Evolutionary conservation across 73 alveolate species (phyloP).

Genomic region (Tetrahymena malaccensis): DNA sequence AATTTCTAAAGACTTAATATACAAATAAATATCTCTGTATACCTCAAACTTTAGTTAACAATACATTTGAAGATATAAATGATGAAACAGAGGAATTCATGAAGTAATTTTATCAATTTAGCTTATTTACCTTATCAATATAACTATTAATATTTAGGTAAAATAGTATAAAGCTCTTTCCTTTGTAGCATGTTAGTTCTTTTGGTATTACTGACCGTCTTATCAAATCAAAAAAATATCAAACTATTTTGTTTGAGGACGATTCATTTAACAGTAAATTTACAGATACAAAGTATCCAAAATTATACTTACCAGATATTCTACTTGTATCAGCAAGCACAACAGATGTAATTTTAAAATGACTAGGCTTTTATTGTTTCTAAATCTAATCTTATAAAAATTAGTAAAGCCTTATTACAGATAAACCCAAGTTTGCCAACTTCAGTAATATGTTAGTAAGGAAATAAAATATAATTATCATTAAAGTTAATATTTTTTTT

Average conservation of each 20-base stretch:
- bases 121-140: neutral
- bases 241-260: neutral
- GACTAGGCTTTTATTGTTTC: neutral
- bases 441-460: neutral
- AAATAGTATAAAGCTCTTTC: neutral
- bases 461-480: neutral
- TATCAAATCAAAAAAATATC: neutral
- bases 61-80: neutral
- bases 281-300: neutral
- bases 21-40: neutral
- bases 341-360: neutral
- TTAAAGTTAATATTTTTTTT: neutral
- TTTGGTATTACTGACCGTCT: neutral
- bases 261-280: neutral
- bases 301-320: neutral
- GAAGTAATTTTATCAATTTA: neutral
- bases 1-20: neutral
- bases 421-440: neutral
- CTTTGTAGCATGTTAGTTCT: neutral
- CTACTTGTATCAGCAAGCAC: neutral
- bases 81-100: neutral
- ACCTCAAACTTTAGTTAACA: neutral
- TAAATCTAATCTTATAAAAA: neutral
- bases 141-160: neutral
- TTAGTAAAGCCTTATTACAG: neutral